Conservation (phyloP, 176 grass and related monocot genomes). For the Stipa capillata region DNA sequence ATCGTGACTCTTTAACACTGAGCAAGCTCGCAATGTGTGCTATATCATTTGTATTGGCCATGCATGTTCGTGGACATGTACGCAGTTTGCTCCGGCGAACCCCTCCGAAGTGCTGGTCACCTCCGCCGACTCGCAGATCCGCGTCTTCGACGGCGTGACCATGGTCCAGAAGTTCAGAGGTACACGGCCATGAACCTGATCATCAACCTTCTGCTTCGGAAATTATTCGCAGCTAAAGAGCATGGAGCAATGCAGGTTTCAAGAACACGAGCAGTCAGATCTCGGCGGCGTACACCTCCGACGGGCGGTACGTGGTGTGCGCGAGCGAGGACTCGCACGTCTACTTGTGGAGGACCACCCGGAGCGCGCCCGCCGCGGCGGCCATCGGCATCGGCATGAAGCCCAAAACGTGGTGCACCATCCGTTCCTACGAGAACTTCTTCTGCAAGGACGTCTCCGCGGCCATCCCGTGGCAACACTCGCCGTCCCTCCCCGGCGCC, state of each 20-base stretch:
- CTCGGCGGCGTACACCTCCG: slow-evolving; percentile 62
- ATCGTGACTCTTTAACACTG: background rate
- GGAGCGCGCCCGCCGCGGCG: slow-evolving; percentile 11
- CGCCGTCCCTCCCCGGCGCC: slow-evolving; percentile 1
- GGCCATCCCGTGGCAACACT: slow-evolving; percentile 45
- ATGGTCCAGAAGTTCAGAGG: slow-evolving; percentile 96
- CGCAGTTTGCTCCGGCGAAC: slow-evolving; percentile 67
- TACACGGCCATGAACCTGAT: background rate
- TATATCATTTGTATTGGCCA: background rate
- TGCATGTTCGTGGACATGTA: background rate
- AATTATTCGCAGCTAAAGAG: background rate
- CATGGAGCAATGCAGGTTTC: slow-evolving; percentile 41
- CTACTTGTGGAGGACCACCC: slow-evolving; percentile 37
- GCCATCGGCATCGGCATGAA: slow-evolving; percentile 41
- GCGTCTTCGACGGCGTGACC: slow-evolving; percentile 71
- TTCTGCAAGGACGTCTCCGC: slow-evolving; percentile 89
- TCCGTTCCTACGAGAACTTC: slow-evolving; percentile 89
- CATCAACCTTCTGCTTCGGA: background rate
- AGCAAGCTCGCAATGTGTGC: too few species aligned
- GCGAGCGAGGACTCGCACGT: slow-evolving; percentile 95
- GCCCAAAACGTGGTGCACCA: slow-evolving; percentile 56
- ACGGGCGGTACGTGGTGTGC: slow-evolving; percentile 62
- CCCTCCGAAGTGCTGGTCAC: slow-evolving; percentile 72
- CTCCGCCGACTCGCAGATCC: slow-evolving; percentile 92
- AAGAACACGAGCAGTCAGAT: slow-evolving; percentile 99